phyloP scores from a whole-genome alignment of 768 basidiomycete species.

The Podaxis carcinomalis region DNA sequence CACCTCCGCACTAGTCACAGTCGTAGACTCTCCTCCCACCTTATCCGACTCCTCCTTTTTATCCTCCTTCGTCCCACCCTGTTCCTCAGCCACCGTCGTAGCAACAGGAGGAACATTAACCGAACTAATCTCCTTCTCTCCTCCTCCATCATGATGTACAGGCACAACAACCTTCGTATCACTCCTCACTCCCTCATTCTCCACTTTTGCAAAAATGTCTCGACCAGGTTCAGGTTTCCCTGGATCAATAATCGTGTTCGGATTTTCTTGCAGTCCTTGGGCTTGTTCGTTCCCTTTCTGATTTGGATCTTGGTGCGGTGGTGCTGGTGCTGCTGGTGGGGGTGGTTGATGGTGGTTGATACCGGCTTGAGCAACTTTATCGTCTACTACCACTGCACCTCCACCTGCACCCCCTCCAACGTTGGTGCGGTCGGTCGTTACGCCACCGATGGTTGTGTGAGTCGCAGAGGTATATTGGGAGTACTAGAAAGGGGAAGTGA shows the following conservation, averaged over 20 bases:
- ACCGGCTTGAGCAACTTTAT: conserved; percentile 21
- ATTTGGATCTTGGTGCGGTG: conserved; percentile 5
- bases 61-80: conserved; percentile 7
- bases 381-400: conserved; percentile 49
- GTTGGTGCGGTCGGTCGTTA: conserved; percentile 49
- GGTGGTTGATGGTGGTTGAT: neutral
- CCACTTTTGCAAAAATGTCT: conserved; percentile 49
- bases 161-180: conserved; percentile 17
- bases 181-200: conserved; percentile 40
- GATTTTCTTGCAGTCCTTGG: conserved; percentile 15
- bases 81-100: conserved; percentile 4
- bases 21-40: conserved; percentile 2
- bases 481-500: conserved; percentile 38
- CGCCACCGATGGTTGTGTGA: conserved; percentile 32
- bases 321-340: too few relatives aligned
- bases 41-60: conserved; percentile 17
- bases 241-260: conserved; percentile 32
- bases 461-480: conserved; percentile 42
- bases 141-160: conserved; percentile 12
- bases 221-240: conserved; percentile 68
- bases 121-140: conserved; percentile 34
- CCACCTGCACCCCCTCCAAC: conserved; percentile 51
- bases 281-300: neutral
- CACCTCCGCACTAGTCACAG: conserved; percentile 8
- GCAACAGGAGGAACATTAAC: conserved; percentile 18